Percentiles rank a stretch among this genome's conserved stretches.
These are phyloP conservation scores for Drechslerella coelobrocha DNA, from an alignment of 2,329 filamentous ascomycete genomes.

Conservation along the genomic window DNA sequence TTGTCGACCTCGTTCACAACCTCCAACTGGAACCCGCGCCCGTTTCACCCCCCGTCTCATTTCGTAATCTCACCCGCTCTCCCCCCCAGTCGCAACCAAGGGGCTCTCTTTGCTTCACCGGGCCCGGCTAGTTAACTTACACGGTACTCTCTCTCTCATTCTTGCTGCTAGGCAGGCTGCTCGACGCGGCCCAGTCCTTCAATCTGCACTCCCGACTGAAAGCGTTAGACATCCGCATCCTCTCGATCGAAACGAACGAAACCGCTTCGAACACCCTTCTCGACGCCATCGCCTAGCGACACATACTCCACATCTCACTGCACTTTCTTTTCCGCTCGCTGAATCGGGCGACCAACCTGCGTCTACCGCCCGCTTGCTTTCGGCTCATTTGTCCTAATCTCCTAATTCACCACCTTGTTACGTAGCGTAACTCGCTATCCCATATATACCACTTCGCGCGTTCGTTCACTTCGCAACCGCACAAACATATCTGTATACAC, in stretches of 20 bases:
- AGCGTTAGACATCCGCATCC: background rate
- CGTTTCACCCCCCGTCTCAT: constrained; percentile 37
- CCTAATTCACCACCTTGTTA: background rate
- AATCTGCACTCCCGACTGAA: constrained; percentile 1
- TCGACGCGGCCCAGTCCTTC: constrained; percentile 5
- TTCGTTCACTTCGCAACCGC: background rate
- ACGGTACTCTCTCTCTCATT: too few species aligned
- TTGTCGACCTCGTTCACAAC: background rate
- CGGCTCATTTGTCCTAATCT: background rate
- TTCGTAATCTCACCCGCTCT: constrained; percentile 29
- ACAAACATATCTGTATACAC: too few species aligned
- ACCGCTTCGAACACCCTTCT: background rate
- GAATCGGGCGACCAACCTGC: background rate
- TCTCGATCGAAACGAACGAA: too few species aligned
- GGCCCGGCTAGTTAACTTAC: too few species aligned
- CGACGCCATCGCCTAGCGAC: background rate
- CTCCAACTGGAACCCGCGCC: constrained; percentile 26
- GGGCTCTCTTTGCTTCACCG: too few species aligned
- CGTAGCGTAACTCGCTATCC: background rate
- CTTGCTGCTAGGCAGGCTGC: too few species aligned
- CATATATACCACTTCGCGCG: background rate
- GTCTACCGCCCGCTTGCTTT: constrained; percentile 2
- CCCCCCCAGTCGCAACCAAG: too few species aligned
- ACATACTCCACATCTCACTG: background rate
- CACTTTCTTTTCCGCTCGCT: background rate